Percentiles rank a stretch among this genome's conserved stretches.
phyloP scores from a whole-genome alignment of 2,329 filamentous ascomycete species.

The Aureobasidium sp. region DNA sequence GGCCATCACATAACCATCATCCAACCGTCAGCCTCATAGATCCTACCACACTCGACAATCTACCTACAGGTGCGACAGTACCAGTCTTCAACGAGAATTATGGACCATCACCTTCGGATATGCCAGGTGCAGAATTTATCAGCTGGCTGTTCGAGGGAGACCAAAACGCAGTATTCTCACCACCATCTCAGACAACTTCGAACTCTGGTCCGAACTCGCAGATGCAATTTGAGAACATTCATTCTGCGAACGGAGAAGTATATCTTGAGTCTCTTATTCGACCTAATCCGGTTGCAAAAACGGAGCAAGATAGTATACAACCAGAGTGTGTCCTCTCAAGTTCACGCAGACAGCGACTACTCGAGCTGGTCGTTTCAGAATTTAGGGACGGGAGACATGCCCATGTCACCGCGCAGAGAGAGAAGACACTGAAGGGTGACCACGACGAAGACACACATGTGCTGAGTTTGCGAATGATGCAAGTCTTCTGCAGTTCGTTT shows the following conservation, averaged over 20 bases:
- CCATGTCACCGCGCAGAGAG: not conserved
- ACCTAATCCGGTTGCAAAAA: not conserved
- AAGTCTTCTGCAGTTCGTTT: constrained; percentile 85
- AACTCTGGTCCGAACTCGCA: not conserved
- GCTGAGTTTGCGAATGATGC: constrained; percentile 88
- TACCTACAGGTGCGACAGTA: constrained; percentile 41
- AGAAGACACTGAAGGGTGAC: constrained; percentile 57
- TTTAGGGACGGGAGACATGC: constrained; percentile 5
- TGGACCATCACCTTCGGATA: constrained; percentile 69
- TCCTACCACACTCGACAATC: not conserved
- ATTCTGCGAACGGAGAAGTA: not conserved
- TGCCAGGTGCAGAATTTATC: constrained; percentile 22
- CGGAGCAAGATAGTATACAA: constrained; percentile 8
- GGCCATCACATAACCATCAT: not conserved
- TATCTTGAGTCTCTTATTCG: not conserved
- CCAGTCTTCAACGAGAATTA: constrained; percentile 84
- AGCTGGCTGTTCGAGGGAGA: constrained; percentile 21
- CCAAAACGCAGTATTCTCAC: not conserved
- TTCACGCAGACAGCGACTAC: constrained; percentile 1
- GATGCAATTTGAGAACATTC: not conserved
- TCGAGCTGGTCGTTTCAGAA: not conserved
- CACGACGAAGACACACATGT: constrained; percentile 55
- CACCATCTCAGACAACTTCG: not conserved
- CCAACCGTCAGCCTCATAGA: not conserved
- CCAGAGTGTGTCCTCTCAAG: constrained; percentile 5